phyloP scores from a whole-genome alignment of 192 early-diverging fungal genomes.

The Backusella parvicylindrica region DNA sequence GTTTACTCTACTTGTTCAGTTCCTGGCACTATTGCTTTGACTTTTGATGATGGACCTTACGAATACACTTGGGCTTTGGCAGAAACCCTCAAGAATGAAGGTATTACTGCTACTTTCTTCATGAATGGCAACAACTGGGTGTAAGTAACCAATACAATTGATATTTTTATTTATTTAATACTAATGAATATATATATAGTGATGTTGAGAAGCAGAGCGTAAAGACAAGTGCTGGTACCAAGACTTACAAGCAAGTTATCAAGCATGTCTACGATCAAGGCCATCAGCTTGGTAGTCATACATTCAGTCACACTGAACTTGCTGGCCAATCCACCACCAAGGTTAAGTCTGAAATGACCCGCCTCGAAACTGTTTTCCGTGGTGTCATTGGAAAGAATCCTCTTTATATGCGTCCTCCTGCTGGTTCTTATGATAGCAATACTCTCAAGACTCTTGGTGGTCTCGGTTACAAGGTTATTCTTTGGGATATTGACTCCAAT shows the following conservation, averaged over 20 bases:
- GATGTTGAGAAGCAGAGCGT: slow-evolving; percentile 17
- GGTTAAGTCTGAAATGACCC: slow-evolving; percentile 17
- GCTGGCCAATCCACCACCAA: neutral
- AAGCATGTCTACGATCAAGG: slow-evolving; percentile 16
- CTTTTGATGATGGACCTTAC: slow-evolving; percentile 56
- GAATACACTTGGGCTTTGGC: slow-evolving; percentile 23
- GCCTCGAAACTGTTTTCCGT: slow-evolving; percentile 9
- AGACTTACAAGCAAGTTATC: slow-evolving; percentile 19
- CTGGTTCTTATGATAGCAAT: slow-evolving; percentile 31
- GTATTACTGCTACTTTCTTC: slow-evolving; percentile 61
- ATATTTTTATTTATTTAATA: neutral
- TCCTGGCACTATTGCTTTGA: slow-evolving; percentile 49
- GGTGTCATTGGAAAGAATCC: slow-evolving; percentile 18
- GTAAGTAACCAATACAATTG: slow-evolving; percentile 21
- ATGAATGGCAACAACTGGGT: slow-evolving; percentile 59
- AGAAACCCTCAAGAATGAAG: slow-evolving; percentile 12
- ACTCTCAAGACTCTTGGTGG: slow-evolving; percentile 27
- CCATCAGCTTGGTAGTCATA: slow-evolving; percentile 34
- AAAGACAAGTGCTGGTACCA: neutral
- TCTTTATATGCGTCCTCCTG: slow-evolving; percentile 49
- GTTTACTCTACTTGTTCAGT: neutral
- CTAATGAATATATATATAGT: neutral
- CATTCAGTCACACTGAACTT: slow-evolving; percentile 18
- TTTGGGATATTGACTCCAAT: slow-evolving; percentile 44
- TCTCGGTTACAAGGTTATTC: slow-evolving; percentile 39